phyloP scores from a whole-genome alignment of 768 basidiomycete genomes.

The Suillus americanus region DNA sequence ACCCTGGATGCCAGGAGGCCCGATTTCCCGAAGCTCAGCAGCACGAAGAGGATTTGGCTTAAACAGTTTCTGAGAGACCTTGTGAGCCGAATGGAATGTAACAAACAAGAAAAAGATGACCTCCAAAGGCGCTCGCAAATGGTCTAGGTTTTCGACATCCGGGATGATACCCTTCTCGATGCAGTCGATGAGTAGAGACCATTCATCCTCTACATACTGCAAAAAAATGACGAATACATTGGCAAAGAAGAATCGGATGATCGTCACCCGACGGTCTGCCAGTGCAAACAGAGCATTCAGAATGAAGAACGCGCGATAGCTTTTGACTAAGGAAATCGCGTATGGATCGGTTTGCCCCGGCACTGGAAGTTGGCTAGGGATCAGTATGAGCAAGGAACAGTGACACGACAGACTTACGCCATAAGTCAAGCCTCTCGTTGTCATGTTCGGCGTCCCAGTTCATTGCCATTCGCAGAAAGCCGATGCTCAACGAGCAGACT shows the following conservation, averaged over 20 bases:
- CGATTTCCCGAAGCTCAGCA: slow-evolving; percentile 6
- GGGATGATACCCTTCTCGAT: slow-evolving; percentile 11
- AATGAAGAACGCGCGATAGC: slow-evolving; percentile 9
- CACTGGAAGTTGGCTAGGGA: slow-evolving; percentile 4
- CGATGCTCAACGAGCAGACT: not conserved
- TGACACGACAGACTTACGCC: not conserved
- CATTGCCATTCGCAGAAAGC: not conserved
- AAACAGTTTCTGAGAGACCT: slow-evolving; percentile 2
- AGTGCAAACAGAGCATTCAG: slow-evolving; percentile 13
- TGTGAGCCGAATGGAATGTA: not conserved
- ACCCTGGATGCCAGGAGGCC: not conserved
- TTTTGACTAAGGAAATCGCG: slow-evolving; percentile 19
- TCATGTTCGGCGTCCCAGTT: not conserved
- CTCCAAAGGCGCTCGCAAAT: slow-evolving; percentile 5
- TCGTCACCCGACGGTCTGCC: slow-evolving; percentile 4
- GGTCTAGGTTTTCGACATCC: slow-evolving; percentile 4
- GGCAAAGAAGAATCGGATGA: slow-evolving; percentile 1
- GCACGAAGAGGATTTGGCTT: slow-evolving; percentile 9
- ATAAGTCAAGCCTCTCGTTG: not conserved
- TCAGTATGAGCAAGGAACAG: not conserved
- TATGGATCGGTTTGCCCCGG: slow-evolving; percentile 20
- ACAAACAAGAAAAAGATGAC: not conserved
- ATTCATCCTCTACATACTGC: slow-evolving; percentile 9
- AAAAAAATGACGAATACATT: slow-evolving; percentile 7
- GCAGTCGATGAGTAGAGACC: slow-evolving; percentile 4